Evolutionary conservation across 345 rosid genomes (phyloP).

Genomic region (Aquilaria sinensis): DNA sequence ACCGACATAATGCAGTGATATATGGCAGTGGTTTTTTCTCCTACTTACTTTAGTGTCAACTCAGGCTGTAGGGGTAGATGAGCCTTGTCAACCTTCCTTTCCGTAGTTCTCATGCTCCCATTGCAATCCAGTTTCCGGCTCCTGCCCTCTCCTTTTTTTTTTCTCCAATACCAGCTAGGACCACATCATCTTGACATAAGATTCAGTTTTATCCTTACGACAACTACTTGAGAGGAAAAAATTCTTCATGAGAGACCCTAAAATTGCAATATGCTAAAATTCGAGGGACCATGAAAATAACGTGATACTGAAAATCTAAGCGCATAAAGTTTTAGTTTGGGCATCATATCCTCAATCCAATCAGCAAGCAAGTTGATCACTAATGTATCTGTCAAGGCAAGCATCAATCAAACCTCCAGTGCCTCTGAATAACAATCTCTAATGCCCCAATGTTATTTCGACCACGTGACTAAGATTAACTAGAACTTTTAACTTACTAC

Average conservation of each 20-base stretch:
- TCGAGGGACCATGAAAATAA: slow-evolving; percentile 1
- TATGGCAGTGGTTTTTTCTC: no score
- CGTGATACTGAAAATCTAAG: not conserved
- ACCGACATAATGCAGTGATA: no score
- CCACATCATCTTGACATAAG: slow-evolving; percentile 18
- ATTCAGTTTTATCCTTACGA: slow-evolving; percentile 16
- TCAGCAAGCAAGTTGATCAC: not conserved
- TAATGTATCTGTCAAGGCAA: not conserved
- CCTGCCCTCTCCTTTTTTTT: not conserved
- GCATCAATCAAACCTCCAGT: not conserved
- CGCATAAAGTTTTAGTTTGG: not conserved
- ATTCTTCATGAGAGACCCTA: not conserved
- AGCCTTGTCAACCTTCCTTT: slow-evolving; percentile 14
- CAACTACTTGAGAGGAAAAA: slow-evolving; percentile 1
- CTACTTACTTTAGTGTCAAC: no score
- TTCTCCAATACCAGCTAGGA: slow-evolving; percentile 7
- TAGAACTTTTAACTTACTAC: no score
- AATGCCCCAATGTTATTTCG: no score
- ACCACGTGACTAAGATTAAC: no score
- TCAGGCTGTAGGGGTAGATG: not conserved
- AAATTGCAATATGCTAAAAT: slow-evolving; percentile 14
- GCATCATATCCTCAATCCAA: slow-evolving; percentile 4
- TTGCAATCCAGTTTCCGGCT: slow-evolving; percentile 4
- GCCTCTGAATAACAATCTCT: no score
- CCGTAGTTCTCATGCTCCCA: slow-evolving; percentile 6